These are phyloP conservation scores for Cercospora sp. DNA, from an alignment of 2,329 filamentous ascomycete species.

Conservation along the genomic window DNA sequence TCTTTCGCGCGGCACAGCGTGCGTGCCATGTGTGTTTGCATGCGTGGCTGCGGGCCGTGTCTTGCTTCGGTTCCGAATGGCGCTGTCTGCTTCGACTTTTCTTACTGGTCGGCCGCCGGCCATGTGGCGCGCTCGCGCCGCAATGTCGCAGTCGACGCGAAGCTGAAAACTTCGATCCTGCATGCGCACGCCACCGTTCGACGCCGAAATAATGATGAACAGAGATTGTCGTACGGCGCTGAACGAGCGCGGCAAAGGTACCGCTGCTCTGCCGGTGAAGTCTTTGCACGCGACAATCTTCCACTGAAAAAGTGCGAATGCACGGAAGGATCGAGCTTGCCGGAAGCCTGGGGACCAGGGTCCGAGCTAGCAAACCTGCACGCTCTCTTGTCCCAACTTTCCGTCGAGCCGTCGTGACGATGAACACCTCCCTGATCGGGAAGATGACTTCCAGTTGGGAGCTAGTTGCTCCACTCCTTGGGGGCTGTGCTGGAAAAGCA, in stretches of 20 bases:
- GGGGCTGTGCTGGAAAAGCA: conserved; percentile 2
- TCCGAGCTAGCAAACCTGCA: not conserved
- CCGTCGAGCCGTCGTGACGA: not conserved
- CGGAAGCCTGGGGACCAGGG: not conserved
- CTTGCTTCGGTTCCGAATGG: conserved; percentile 10
- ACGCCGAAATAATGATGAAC: not conserved
- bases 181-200: not conserved
- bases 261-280: not conserved
- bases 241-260: not conserved
- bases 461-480: not conserved
- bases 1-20: conserved; percentile 6
- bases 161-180: not conserved
- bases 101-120: not conserved
- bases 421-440: not conserved
- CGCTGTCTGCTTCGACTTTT: not conserved
- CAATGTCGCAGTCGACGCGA: not conserved
- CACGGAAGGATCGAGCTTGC: conserved; percentile 4
- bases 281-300: not conserved
- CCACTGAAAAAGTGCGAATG: not conserved
- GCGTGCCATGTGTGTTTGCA: conserved; percentile 7
- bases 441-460: not conserved
- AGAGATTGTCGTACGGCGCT: not conserved
- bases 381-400: not conserved
- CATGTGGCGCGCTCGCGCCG: not conserved
- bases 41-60: conserved; percentile 3